Percentiles rank a stretch among this genome's conserved stretches.
Conservation (phyloP, 2,329 filamentous ascomycete genomes). For the Lecanicillium sp. region DNA sequence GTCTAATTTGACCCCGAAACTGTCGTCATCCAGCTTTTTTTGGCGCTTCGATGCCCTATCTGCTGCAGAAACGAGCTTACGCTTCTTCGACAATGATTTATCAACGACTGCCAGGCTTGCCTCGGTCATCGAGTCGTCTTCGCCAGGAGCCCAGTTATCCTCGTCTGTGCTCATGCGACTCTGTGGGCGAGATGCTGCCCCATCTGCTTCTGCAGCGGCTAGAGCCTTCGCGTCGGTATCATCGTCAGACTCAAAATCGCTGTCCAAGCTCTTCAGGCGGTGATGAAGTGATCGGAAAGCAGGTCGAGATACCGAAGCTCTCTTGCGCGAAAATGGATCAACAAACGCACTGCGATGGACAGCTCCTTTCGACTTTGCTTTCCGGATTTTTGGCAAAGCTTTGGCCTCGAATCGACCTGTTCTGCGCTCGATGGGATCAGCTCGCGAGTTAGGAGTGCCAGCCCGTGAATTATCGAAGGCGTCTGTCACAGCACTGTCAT, state of each 20-base stretch:
- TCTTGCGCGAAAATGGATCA: slow-evolving; percentile 60
- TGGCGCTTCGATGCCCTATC: slow-evolving; percentile 69
- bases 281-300: slow-evolving; percentile 78
- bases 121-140: slow-evolving; percentile 66
- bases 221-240: slow-evolving; percentile 53
- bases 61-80: slow-evolving; percentile 63
- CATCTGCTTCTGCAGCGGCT: slow-evolving; percentile 73
- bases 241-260: slow-evolving; percentile 82
- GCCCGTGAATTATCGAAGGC: slow-evolving; percentile 56
- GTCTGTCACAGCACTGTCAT: slow-evolving; percentile 47
- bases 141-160: slow-evolving; percentile 44
- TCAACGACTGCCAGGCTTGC: slow-evolving; percentile 63
- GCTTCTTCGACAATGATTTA: slow-evolving; percentile 54
- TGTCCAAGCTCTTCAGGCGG: slow-evolving; percentile 53
- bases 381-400: slow-evolving; percentile 69
- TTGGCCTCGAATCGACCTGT: slow-evolving; percentile 51
- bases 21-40: slow-evolving; percentile 73
- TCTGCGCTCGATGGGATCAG: slow-evolving; percentile 55
- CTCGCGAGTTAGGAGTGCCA: slow-evolving; percentile 60
- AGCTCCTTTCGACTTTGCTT: slow-evolving; percentile 50
- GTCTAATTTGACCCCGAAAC: slow-evolving; percentile 60
- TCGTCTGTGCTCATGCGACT: slow-evolving; percentile 67
- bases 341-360: slow-evolving; percentile 58
- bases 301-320: slow-evolving; percentile 50
- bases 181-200: slow-evolving; percentile 72